Evolutionary conservation across 345 rosid genomes (phyloP).

Genomic region (Murraya paniculata): DNA sequence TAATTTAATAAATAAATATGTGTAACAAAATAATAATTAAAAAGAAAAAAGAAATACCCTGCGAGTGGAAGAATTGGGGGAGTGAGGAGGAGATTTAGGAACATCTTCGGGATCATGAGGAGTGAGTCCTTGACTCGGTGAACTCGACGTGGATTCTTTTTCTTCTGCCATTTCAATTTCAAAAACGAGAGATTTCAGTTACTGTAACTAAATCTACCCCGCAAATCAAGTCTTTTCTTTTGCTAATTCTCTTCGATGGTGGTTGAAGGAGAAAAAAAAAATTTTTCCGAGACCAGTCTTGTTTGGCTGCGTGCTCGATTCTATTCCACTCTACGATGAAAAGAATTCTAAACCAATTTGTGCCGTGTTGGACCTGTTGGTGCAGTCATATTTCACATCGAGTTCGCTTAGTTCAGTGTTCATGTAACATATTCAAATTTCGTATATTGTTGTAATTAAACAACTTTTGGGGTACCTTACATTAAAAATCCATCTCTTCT

Average conservation of each 20-base stretch:
- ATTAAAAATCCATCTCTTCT: too few species aligned
- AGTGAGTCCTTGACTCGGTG: conserved; percentile 54
- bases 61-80: conserved; percentile 78
- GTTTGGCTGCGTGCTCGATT: conserved; percentile 12
- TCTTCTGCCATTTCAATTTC: conserved; percentile 39
- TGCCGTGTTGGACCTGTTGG: too few species aligned
- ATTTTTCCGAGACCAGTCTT: not conserved
- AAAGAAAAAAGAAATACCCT: conserved; percentile 37
- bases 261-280: not conserved
- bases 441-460: too few species aligned
- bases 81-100: conserved; percentile 60
- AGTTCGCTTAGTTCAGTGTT: too few species aligned
- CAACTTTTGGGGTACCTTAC: too few species aligned
- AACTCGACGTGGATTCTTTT: conserved; percentile 48
- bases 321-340: not conserved
- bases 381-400: too few species aligned
- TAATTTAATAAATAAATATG: too few species aligned
- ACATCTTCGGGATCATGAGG: conserved; percentile 53
- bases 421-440: too few species aligned
- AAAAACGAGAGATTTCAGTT: not conserved
- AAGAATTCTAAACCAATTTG: not conserved
- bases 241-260: not conserved
- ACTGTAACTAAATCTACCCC: not conserved
- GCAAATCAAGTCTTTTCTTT: not conserved
- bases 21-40: too few species aligned